Conservation (phyloP, 306 rosid genomes). For the Dryas drummondii region DNA sequence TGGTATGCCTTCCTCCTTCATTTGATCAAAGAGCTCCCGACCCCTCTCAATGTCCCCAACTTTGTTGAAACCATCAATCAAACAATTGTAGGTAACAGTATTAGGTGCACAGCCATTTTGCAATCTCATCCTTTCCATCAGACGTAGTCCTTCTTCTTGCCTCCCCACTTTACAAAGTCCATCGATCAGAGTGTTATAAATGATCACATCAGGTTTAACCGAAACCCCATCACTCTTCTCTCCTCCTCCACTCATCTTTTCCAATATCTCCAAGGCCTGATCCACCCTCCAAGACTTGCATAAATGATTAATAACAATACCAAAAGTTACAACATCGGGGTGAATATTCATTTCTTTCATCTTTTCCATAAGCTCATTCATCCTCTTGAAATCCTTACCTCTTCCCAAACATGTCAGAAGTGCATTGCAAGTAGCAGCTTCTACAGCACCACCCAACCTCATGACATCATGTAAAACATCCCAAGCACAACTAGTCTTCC, state of each 20-base stretch:
- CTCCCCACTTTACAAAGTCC: slow-evolving; percentile 87
- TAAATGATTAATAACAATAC: slow-evolving; percentile 56
- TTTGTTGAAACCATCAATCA: slow-evolving; percentile 74
- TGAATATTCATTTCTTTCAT: slow-evolving; percentile 63
- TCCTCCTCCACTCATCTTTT: slow-evolving; percentile 46
- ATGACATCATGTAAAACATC: slow-evolving; percentile 53
- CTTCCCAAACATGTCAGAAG: slow-evolving; percentile 60
- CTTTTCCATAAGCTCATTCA: slow-evolving; percentile 57
- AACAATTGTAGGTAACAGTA: slow-evolving; percentile 61
- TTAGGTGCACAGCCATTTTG: slow-evolving; percentile 41
- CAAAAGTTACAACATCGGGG: slow-evolving; percentile 59
- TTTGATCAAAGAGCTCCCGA: slow-evolving; percentile 46
- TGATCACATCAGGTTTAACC: slow-evolving; percentile 58
- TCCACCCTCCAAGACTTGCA: slow-evolving; percentile 76
- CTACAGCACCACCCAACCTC: slow-evolving; percentile 49
- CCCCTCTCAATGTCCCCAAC: slow-evolving; percentile 61
- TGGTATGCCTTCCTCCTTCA: slow-evolving; percentile 52
- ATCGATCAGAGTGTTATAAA: slow-evolving; percentile 67
- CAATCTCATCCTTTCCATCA: slow-evolving; percentile 68
- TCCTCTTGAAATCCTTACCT: slow-evolving; percentile 41
- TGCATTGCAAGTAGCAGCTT: slow-evolving; percentile 66
- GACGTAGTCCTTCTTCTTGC: slow-evolving; percentile 64
- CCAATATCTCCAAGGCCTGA: slow-evolving; percentile 59
- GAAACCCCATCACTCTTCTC: slow-evolving; percentile 18
- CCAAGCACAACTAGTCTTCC: slow-evolving; percentile 57